Evolutionary conservation across 1,284 basidiomycete genomes (phyloP), one percentile per base, ranked within the genome.

Genomic region (Clitocybe nebularis): DNA sequence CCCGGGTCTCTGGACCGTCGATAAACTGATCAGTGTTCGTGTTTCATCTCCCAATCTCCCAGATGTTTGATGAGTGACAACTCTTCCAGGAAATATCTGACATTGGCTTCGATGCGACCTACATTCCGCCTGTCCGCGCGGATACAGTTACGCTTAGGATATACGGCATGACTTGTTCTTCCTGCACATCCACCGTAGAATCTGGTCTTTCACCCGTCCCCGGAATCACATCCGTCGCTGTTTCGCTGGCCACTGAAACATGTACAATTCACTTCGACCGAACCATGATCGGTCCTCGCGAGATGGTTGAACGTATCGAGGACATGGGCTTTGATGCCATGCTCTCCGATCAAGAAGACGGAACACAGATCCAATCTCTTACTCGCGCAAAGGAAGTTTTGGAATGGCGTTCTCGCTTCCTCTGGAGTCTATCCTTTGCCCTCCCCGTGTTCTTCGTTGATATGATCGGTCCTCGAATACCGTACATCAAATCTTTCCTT

Each of bases 241-340:
- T 94, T 30, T 86, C 89, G 1, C 75, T 85, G 39, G 75, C 77
- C 36, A 85, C 83, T 24, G 86, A 82, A 62, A 84, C 78, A 0
- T 84, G 84, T 47, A 80, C 80, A 41, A 70, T 96, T 51, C 71
- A 79, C 29, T 93, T 92, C 60, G 89, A 93, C 55, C 80, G 84
- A 0, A 59, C 74, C 0, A 58, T 93, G 41, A 70, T 90, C 43
- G 83, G 85, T 26, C 82, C 90, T 3, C 80, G 93, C 14, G 82
- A 91, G 51, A 80, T 97, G 66, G 85, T 96, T 41, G 89, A 91
- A 50, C 77, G 79, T 39, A 80, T 97, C 46, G 88, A 93, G 51
- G 87, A 92, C 37, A 81, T 90, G 65, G 93, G 93, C 17, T 95
- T 91, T 60, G 89, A 96, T 57, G 92, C 90, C 7, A 82, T 93